Conservation (phyloP, 192 early-diverging fungal genomes). For the Pilaira anomala region DNA sequence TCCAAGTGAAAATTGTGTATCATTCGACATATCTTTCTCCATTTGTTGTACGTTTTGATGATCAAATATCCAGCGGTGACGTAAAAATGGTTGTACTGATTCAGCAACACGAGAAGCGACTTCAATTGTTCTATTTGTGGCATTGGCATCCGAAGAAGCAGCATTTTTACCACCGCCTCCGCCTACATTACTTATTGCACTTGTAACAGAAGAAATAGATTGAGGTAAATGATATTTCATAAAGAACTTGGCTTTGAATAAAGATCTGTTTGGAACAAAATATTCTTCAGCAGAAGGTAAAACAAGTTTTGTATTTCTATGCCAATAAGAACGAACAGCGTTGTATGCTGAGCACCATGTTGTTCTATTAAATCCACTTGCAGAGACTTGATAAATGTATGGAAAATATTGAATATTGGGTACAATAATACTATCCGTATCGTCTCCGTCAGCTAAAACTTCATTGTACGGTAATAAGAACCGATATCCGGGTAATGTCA, state of each 20-base stretch:
- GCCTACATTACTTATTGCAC: neutral
- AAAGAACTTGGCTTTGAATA: conserved; percentile 31
- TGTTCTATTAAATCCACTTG: conserved; percentile 4
- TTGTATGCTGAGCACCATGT: conserved; percentile 28
- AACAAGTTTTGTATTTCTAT: conserved; percentile 26
- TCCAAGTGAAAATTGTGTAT: conserved; percentile 17
- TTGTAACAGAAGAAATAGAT: conserved; percentile 18
- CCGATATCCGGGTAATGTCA: conserved; percentile 18
- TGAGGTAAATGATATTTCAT: conserved; percentile 31
- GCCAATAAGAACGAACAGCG: conserved; percentile 31
- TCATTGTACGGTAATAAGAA: conserved; percentile 36
- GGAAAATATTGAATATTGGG: conserved; percentile 31
- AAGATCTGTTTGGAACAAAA: conserved; percentile 26
- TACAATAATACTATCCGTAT: neutral
- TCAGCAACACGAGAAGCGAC: conserved; percentile 23
- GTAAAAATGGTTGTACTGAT: conserved; percentile 35
- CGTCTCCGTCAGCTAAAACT: neutral
- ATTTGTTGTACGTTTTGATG: conserved; percentile 22
- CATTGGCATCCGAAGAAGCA: conserved; percentile 2
- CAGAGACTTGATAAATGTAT: conserved; percentile 31
- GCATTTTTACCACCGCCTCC: conserved; percentile 13
- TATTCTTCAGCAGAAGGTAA: conserved; percentile 29
- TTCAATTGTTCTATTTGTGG: conserved; percentile 18
- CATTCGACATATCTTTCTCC: conserved; percentile 2
- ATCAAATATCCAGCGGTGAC: conserved; percentile 28